Conservation (phyloP, 2,329 filamentous ascomycete genomes). For the Bipolaris sorokiniana region DNA sequence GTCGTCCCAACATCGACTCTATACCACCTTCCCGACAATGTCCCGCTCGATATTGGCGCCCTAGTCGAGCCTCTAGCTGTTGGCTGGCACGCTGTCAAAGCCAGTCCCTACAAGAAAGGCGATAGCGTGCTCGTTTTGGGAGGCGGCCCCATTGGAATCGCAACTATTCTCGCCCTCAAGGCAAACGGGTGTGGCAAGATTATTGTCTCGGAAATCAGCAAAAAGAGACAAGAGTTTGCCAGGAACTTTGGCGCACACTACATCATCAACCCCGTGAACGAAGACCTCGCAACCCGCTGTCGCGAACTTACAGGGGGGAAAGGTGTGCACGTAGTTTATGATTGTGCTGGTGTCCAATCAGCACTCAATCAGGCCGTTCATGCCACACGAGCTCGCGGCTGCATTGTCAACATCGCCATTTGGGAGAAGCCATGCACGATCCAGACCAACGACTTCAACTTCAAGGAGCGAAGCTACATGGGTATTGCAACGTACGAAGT, state of each 20-base stretch:
- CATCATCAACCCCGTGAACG: slow-evolving; percentile 58
- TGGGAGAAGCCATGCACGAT: slow-evolving; percentile 61
- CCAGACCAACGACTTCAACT: slow-evolving; percentile 58
- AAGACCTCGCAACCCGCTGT: slow-evolving; percentile 55
- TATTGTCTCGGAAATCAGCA: slow-evolving; percentile 60
- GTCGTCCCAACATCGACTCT: slow-evolving; percentile 57
- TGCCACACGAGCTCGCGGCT: slow-evolving; percentile 57
- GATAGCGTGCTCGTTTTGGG: slow-evolving; percentile 59
- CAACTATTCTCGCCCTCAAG: slow-evolving; percentile 40
- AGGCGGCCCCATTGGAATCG: slow-evolving; percentile 61
- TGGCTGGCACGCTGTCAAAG: slow-evolving; percentile 62
- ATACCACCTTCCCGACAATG: slow-evolving; percentile 58
- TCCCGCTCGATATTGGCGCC: slow-evolving; percentile 59
- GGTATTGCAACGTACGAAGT: slow-evolving; percentile 60
- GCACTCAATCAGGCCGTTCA: slow-evolving; percentile 58
- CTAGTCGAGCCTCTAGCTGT: slow-evolving; percentile 62
- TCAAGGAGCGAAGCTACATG: slow-evolving; percentile 60
- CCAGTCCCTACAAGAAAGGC: slow-evolving; percentile 56
- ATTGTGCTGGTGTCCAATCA: slow-evolving; percentile 60
- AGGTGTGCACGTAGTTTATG: slow-evolving; percentile 59
- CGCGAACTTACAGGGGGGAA: slow-evolving; percentile 52
- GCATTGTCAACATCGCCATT: slow-evolving; percentile 62
- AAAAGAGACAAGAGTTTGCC: slow-evolving; percentile 57
- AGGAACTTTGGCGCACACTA: slow-evolving; percentile 59
- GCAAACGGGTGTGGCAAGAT: slow-evolving; percentile 50